Percentiles rank a stretch among this genome's conserved stretches.
Conservation (phyloP, 2,329 filamentous ascomycete species). For the Botryosphaeria dothidea region DNA sequence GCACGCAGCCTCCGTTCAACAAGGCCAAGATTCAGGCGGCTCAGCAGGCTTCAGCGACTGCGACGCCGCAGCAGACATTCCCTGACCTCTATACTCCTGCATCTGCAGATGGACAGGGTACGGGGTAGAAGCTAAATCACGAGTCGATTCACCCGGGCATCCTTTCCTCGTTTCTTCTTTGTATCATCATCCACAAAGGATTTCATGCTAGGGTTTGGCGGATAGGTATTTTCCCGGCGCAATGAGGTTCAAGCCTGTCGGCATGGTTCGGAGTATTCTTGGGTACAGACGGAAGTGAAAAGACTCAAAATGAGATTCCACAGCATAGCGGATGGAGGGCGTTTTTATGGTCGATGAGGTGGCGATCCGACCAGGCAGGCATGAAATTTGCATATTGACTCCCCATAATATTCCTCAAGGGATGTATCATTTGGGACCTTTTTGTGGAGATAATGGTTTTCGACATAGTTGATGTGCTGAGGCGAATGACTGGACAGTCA, state of each 20-base stretch:
- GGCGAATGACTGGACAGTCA: no score
- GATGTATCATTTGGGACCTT: no score
- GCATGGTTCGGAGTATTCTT: not conserved
- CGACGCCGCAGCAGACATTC: not conserved
- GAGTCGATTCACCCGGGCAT: not conserved
- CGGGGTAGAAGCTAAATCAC: not conserved
- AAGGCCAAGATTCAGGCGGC: not conserved
- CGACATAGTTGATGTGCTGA: no score
- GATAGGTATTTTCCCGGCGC: not conserved
- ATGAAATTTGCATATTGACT: no score
- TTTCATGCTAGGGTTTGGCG: not conserved
- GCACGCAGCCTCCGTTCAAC: constrained; percentile 12
- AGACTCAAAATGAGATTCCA: not conserved
- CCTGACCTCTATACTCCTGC: not conserved
- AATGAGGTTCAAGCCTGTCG: not conserved
- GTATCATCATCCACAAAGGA: not conserved
- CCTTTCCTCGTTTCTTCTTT: not conserved
- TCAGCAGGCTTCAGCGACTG: not conserved
- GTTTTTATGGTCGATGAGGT: not conserved
- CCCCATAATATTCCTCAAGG: no score
- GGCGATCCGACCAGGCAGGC: not conserved
- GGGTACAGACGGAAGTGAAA: not conserved
- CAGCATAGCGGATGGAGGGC: not conserved
- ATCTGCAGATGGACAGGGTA: not conserved
- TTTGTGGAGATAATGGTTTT: no score